Evolutionary conservation across 768 basidiomycete genomes (phyloP).

Genomic region (Fibroporia radiculosa): DNA sequence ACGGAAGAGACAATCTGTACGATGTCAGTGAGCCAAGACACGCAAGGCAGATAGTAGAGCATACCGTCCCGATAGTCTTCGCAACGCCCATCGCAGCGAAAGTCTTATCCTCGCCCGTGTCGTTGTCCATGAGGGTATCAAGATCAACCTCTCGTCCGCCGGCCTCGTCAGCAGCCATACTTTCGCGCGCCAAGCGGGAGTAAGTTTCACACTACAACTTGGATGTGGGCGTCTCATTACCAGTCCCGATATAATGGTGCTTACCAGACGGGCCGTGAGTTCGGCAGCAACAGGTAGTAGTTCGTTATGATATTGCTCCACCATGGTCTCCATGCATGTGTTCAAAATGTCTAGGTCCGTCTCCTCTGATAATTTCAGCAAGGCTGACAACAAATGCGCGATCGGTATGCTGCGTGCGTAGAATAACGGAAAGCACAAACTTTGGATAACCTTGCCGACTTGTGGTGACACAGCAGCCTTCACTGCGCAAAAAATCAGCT

Average conservation of each 20-base stretch:
- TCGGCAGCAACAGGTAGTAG: slow-evolving; percentile 80
- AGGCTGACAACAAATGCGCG: slow-evolving; percentile 34
- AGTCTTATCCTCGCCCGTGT: slow-evolving; percentile 76
- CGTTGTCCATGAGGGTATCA: slow-evolving; percentile 41
- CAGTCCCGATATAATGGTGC: slow-evolving; percentile 19
- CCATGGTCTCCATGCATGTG: slow-evolving; percentile 78
- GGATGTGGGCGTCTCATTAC: slow-evolving; percentile 1
- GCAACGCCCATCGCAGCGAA: slow-evolving; percentile 83
- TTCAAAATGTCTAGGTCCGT: slow-evolving; percentile 85
- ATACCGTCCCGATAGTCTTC: slow-evolving; percentile 75
- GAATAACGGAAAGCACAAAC: slow-evolving; percentile 29
- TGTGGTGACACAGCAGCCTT: slow-evolving; percentile 61
- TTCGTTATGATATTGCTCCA: slow-evolving; percentile 78
- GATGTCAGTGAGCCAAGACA: slow-evolving; percentile 1
- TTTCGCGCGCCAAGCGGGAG: slow-evolving; percentile 67
- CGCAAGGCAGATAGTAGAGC: slow-evolving; percentile 18
- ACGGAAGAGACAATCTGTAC: slow-evolving; percentile 66
- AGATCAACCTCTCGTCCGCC: slow-evolving; percentile 43
- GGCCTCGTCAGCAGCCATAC: slow-evolving; percentile 42
- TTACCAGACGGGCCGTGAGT: slow-evolving; percentile 66
- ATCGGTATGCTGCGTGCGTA: neutral
- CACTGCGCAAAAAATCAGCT: slow-evolving; percentile 33
- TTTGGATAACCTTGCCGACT: slow-evolving; percentile 84
- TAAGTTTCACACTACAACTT: slow-evolving; percentile 71
- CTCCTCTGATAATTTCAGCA: slow-evolving; percentile 87